A percentile compares a stretch with the other conserved stretches of the same genome.
phyloP scores from a whole-genome alignment of 2,329 filamentous ascomycete genomes.

The Colletotrichum sp. region DNA sequence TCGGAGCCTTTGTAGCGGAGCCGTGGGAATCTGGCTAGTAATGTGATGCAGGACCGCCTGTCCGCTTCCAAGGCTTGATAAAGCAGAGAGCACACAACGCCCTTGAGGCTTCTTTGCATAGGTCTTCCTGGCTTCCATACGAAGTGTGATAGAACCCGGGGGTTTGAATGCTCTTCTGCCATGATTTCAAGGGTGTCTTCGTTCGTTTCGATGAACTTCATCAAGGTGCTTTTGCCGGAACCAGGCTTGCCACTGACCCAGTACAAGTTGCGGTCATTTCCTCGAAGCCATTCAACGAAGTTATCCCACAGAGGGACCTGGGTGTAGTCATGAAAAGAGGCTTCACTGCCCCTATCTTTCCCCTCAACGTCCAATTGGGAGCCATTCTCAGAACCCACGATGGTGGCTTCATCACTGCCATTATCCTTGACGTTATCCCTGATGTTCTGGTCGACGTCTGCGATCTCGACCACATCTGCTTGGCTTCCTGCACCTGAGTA shows the following conservation, averaged over 20 bases:
- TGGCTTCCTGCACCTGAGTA: background rate
- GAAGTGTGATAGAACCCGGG: background rate
- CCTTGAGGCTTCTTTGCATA: background rate
- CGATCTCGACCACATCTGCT: background rate
- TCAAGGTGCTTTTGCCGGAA: slow-evolving; percentile 35
- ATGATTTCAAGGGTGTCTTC: background rate
- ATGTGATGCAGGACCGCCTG: background rate
- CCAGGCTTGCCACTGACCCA: slow-evolving; percentile 37
- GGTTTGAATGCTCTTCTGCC: background rate
- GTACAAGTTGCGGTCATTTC: slow-evolving; percentile 9
- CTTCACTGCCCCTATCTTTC: background rate
- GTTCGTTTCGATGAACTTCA: slow-evolving; percentile 28
- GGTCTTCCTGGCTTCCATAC: background rate
- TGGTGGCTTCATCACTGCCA: background rate
- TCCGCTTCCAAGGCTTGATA: background rate
- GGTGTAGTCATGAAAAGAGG: background rate
- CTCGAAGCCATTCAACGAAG: background rate
- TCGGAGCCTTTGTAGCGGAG: background rate
- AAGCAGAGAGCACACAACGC: background rate
- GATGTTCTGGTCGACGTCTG: background rate
- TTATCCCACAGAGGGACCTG: background rate
- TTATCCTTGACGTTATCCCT: background rate
- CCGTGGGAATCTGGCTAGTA: background rate
- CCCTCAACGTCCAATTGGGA: background rate
- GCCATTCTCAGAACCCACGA: background rate